Evolutionary conservation across 2,329 filamentous ascomycete genomes (phyloP), one percentile per base, ranked within the genome.

Genomic region (Penicillium psychrosexuale): DNA sequence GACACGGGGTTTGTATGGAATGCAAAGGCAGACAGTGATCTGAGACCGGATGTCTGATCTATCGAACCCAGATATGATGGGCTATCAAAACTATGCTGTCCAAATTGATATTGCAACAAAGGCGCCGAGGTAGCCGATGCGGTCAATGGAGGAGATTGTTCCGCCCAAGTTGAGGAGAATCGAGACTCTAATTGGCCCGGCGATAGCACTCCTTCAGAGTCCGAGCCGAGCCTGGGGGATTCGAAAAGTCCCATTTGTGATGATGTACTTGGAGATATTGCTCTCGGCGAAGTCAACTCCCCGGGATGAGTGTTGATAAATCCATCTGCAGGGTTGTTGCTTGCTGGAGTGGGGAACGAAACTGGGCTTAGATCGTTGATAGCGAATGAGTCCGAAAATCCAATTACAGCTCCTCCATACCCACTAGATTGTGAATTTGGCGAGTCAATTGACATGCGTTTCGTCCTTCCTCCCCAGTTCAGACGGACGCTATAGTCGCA

Each of bases 401-500:
- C 57, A 19, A 65, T 57, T 40, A 65, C 51, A 30, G 51, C 53
- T 36, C 55, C 55, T 19, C 58, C 62, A 63, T 62, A 55, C 55
- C 62, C 60, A 58, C 62, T 67, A 13, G 68, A 66, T 44, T 64
- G 64, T 22, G 70, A 68, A 33, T 54, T 60, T 5, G 68, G 63
- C 8, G 69, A 71, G 46, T 69, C 76, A 66, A 61, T 72, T 59
- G 61, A 78, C 74, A 48, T 74, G 72, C 82, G 84, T 68, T 84
- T 87, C 47, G 82, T 80, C 53, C 89, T 82, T 5, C 89, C 88
- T 57, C 88, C 86, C 90, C 90, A 93, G 65, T 92, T 92, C 61
- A 93, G 76, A 31, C 88, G 82, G 63, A 93, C 89, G 65, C 84
- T 89, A 70, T 92, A 93, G 72, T 94, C 89, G 75, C 90, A 94